phyloP scores from a whole-genome alignment of 2,329 filamentous ascomycete species.

The Achaetomium macrosporum region DNA sequence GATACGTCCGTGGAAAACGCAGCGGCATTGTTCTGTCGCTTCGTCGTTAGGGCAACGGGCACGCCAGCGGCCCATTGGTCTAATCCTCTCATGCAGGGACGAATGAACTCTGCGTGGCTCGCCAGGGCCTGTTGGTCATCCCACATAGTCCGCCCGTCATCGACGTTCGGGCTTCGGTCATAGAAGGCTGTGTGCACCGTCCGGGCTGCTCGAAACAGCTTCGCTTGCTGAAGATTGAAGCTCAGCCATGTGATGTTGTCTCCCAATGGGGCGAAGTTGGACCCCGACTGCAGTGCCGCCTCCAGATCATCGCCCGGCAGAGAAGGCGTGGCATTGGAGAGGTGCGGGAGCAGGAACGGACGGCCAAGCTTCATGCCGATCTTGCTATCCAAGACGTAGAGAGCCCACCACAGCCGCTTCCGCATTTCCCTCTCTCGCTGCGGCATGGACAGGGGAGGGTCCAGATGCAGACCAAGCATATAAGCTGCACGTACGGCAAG shows the following conservation, averaged over 20 bases:
- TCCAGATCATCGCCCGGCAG: slow-evolving; percentile 34
- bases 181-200: slow-evolving; percentile 33
- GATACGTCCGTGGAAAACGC: slow-evolving; percentile 32
- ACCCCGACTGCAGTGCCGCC: slow-evolving; percentile 21
- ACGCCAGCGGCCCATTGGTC: slow-evolving; percentile 32
- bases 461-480: slow-evolving; percentile 43
- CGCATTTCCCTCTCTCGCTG: slow-evolving; percentile 37
- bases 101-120: slow-evolving; percentile 27
- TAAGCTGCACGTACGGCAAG: slow-evolving; percentile 41
- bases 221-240: slow-evolving; percentile 31
- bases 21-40: slow-evolving; percentile 27
- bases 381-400: slow-evolving; percentile 45
- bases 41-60: slow-evolving; percentile 32
- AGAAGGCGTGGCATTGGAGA: slow-evolving; percentile 31
- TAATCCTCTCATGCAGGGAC: slow-evolving; percentile 24
- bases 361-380: slow-evolving; percentile 42
- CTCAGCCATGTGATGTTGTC: slow-evolving; percentile 35
- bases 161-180: background rate
- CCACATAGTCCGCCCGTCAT: slow-evolving; percentile 14
- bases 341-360: slow-evolving; percentile 32
- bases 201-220: slow-evolving; percentile 30
- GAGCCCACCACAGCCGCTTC: slow-evolving; percentile 47
- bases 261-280: background rate
- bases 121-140: slow-evolving; percentile 29
- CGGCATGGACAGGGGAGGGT: slow-evolving; percentile 35